These are phyloP conservation scores for Aspergillus unguis DNA, from an alignment of 2,329 filamentous ascomycete genomes.

Conservation along the genomic window DNA sequence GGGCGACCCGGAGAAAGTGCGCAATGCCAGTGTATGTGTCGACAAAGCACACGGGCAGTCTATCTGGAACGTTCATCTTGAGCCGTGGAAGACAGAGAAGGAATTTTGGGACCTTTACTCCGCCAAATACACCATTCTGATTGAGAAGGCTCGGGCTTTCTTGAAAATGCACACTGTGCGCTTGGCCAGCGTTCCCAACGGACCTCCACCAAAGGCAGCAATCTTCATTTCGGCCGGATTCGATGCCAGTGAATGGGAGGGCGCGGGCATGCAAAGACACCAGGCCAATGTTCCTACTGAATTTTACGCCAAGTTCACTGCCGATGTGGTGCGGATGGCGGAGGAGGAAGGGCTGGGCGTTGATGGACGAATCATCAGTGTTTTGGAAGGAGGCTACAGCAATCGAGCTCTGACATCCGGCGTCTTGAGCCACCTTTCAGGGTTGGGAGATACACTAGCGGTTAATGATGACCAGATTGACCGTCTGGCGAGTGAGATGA, in stretches of 20 bases:
- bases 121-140: slow-evolving; percentile 67
- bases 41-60: slow-evolving; percentile 92
- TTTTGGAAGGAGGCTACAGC: slow-evolving; percentile 94
- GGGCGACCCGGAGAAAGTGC: slow-evolving; percentile 90
- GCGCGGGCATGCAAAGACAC: slow-evolving; percentile 89
- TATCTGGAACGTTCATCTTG: slow-evolving; percentile 93
- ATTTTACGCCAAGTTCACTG: slow-evolving; percentile 88
- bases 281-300: slow-evolving; percentile 93
- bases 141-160: slow-evolving; percentile 78
- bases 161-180: slow-evolving; percentile 69
- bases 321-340: slow-evolving; percentile 78
- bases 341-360: slow-evolving; percentile 73
- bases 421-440: slow-evolving; percentile 83
- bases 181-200: slow-evolving; percentile 55
- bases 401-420: slow-evolving; percentile 86
- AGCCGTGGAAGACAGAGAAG: slow-evolving; percentile 74
- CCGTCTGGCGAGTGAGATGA: slow-evolving; percentile 59
- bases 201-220: slow-evolving; percentile 69
- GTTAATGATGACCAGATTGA: slow-evolving; percentile 23
- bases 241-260: slow-evolving; percentile 94
- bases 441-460: slow-evolving; percentile 53
- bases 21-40: slow-evolving; percentile 89
- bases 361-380: slow-evolving; percentile 84
- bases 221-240: slow-evolving; percentile 97
- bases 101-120: slow-evolving; percentile 93